Evolutionary conservation across 768 basidiomycete species (phyloP), one percentile per base, ranked within the genome.

Genomic region (Mrakia frigida): DNA sequence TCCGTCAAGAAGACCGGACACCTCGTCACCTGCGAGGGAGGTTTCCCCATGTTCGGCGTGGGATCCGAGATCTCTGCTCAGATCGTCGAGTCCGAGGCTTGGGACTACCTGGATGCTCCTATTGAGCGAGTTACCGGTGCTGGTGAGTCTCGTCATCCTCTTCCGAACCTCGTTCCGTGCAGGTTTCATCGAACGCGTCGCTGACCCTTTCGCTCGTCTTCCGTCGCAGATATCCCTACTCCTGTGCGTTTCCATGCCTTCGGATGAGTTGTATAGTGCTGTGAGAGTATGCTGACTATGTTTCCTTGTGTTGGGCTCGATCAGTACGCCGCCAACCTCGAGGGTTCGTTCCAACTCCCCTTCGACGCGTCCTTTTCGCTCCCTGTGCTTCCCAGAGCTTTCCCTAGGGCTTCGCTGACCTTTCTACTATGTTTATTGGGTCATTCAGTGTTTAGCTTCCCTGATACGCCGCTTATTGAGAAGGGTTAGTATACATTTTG

Each of bases 1-100:
- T 95, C 93, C 11, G 93, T 99, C 81, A 98, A 98, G 88, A 99
- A 99, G 88, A 99, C 97, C 46, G 96, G 96, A 86, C 88, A 94
- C 75, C 88, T 99, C 79, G 87, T 99, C 73, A 92, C 92, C 75
- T 95, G 94, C 70, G 97, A 99, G 85, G 96, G 96, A 84, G 97
- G 97, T 53, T 99, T 97, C 93, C 97, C 97, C 53, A 90, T 88
- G 70, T 98, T 98, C 84, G 94, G 97, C 86, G 96, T 99, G 74
- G 97, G 97, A 79, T 95, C 94, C 80, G 97, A 99, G 85, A 96
- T 99, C 81, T 93, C 92, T 80, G 97, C 97, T 21, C 95, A 98
- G 84, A 93, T 98, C 80, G 87, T 96, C 74, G 97, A 99, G 87
- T 93, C 92, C 80, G 93, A 97, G 81, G 96, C 94, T 3, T 99